Conservation (phyloP, 192 early-diverging fungal species). For the Rhizophagus clarus region DNA sequence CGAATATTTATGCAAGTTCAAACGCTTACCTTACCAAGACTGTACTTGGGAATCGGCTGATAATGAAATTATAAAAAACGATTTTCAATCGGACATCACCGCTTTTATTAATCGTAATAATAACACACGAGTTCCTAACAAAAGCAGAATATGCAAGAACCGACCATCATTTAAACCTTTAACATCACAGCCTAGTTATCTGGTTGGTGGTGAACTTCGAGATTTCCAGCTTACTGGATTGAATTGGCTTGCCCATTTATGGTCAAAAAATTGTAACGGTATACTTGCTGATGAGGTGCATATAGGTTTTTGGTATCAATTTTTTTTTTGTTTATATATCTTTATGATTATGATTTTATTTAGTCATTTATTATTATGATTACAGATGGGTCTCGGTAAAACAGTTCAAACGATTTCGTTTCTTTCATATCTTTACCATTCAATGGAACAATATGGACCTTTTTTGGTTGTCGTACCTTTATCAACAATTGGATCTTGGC, state of each 20-base stretch:
- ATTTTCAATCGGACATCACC: conserved; percentile 85
- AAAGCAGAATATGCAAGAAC: conserved; percentile 54
- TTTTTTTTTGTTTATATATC: conserved; percentile 87
- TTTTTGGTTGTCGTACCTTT: conserved; percentile 96
- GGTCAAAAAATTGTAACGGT: conserved; percentile 94
- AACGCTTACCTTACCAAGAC: conserved; percentile 81
- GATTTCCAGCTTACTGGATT: conserved; percentile 95
- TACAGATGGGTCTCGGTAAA: conserved; percentile 88
- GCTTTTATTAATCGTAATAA: conserved; percentile 80
- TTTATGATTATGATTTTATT: conserved; percentile 71
- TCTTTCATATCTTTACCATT: conserved; percentile 86
- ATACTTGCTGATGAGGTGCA: conserved; percentile 92
- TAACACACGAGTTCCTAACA: conserved; percentile 73
- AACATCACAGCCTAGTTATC: conserved; percentile 77
- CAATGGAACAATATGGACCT: conserved; percentile 85
- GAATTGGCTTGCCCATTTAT: conserved; percentile 97
- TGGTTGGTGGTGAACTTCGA: conserved; percentile 84
- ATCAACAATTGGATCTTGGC: conserved; percentile 94
- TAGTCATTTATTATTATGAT: conserved; percentile 51
- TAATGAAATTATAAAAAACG: conserved; percentile 59
- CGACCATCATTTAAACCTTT: conserved; percentile 81
- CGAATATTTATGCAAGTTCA: conserved; percentile 96
- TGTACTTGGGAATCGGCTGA: conserved; percentile 86
- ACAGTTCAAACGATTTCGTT: conserved; percentile 97
- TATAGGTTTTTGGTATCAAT: conserved; percentile 81